Evolutionary conservation across 2,329 filamentous ascomycete species (phyloP).

Genomic region (Sporothrix phasma): DNA sequence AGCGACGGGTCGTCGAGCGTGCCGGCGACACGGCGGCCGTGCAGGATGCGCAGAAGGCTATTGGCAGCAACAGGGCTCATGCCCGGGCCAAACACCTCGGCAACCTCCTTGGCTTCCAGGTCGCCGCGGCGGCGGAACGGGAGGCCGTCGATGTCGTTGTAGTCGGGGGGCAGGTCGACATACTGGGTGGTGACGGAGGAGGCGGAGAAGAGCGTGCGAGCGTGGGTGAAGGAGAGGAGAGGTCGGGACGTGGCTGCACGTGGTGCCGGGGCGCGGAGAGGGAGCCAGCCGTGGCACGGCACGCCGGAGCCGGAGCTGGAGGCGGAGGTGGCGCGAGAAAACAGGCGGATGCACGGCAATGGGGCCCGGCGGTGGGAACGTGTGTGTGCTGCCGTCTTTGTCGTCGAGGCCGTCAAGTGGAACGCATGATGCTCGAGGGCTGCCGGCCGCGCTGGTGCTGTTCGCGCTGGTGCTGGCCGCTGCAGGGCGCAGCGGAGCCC

Average conservation of each 20-base stretch:
- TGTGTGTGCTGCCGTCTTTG: background rate
- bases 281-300: background rate
- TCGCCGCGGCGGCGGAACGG: constrained; percentile 38
- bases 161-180: constrained; percentile 46
- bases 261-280: background rate
- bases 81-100: constrained; percentile 40
- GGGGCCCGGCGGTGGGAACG: background rate
- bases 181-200: constrained; percentile 40
- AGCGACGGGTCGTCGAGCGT: constrained; percentile 51
- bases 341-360: background rate
- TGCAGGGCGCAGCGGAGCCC: constrained; percentile 7
- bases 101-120: constrained; percentile 38
- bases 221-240: background rate
- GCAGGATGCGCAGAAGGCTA: constrained; percentile 45
- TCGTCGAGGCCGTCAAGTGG: background rate
- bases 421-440: background rate
- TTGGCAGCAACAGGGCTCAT: constrained; percentile 40
- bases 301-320: too few species aligned
- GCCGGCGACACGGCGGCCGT: constrained; percentile 54
- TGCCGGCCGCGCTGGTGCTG: background rate
- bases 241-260: background rate
- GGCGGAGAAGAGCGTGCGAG: constrained; percentile 24
- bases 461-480: background rate
- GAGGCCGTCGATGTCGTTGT: constrained; percentile 46
- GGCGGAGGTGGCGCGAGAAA: background rate